phyloP scores from a whole-genome alignment of 345 rosid species.

The Erodium maritimum region DNA sequence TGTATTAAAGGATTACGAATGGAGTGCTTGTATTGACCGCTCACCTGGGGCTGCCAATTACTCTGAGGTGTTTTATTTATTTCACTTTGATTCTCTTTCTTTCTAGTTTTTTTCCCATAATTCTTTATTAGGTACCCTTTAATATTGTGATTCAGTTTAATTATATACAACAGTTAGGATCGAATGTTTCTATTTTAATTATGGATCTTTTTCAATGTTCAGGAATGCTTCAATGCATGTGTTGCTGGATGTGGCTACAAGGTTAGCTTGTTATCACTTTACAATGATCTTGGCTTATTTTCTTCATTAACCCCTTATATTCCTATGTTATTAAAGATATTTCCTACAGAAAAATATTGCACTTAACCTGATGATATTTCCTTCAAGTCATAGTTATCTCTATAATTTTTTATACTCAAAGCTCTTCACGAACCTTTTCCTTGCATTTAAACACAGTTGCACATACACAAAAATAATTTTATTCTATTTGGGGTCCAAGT shows the following conservation, averaged over 20 bases:
- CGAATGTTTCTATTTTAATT: not conserved
- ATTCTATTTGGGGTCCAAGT: too few relatives aligned
- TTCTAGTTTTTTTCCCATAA: not conserved
- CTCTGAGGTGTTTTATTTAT: constrained; percentile 47
- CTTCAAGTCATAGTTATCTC: too few relatives aligned
- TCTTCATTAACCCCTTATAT: too few relatives aligned
- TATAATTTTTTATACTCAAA: too few relatives aligned
- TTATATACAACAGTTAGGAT: not conserved
- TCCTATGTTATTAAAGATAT: too few relatives aligned
- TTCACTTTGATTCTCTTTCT: not conserved
- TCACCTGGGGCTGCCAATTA: constrained; percentile 77
- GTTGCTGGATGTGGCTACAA: constrained; percentile 83
- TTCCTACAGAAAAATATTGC: too few relatives aligned
- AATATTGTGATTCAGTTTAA: not conserved
- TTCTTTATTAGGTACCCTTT: not conserved
- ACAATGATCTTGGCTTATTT: not conserved
- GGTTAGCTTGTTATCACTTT: constrained; percentile 28
- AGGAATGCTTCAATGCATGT: constrained; percentile 90
- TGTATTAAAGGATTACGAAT: constrained; percentile 72
- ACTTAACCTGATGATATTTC: too few relatives aligned
- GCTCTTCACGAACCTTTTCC: too few relatives aligned
- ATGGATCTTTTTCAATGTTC: constrained; percentile 9
- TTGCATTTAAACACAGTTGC: too few relatives aligned
- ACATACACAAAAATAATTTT: too few relatives aligned
- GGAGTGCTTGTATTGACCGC: constrained; percentile 91